Conservation (phyloP, 2,329 filamentous ascomycete species). For the Botrytis hyacinthi region DNA sequence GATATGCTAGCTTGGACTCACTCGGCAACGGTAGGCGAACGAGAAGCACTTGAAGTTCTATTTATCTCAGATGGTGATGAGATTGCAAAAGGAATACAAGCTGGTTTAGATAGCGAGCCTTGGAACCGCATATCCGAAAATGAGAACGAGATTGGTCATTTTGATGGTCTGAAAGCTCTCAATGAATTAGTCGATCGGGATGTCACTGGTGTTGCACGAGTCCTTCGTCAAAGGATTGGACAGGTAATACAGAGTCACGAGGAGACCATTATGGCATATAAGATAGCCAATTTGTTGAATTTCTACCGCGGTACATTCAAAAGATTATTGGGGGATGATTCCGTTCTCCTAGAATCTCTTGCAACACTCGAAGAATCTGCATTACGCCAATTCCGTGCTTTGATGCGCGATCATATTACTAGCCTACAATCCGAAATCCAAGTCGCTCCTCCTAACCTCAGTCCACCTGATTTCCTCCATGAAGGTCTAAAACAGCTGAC, state of each 20-base stretch:
- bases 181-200: slow-evolving; percentile 85
- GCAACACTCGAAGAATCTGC: slow-evolving; percentile 70
- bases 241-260: slow-evolving; percentile 92
- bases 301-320: slow-evolving; percentile 88
- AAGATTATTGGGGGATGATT: slow-evolving; percentile 69
- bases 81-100: slow-evolving; percentile 77
- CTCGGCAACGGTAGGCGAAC: slow-evolving; percentile 88
- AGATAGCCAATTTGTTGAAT: slow-evolving; percentile 80
- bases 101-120: slow-evolving; percentile 76
- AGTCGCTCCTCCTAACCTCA: slow-evolving; percentile 67
- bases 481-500: slow-evolving; percentile 77
- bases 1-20: slow-evolving; percentile 99
- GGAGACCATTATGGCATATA: slow-evolving; percentile 84
- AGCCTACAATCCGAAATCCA: slow-evolving; percentile 71
- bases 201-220: slow-evolving; percentile 73
- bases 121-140: slow-evolving; percentile 70
- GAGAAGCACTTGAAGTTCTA: slow-evolving; percentile 84
- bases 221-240: slow-evolving; percentile 86
- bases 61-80: slow-evolving; percentile 91
- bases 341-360: slow-evolving; percentile 68
- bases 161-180: slow-evolving; percentile 78
- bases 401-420: slow-evolving; percentile 77
- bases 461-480: slow-evolving; percentile 74
- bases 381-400: slow-evolving; percentile 74
- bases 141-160: slow-evolving; percentile 54